phyloP scores from a whole-genome alignment of 495 filamentous ascomycete species.

The Aspergillus campestris region DNA sequence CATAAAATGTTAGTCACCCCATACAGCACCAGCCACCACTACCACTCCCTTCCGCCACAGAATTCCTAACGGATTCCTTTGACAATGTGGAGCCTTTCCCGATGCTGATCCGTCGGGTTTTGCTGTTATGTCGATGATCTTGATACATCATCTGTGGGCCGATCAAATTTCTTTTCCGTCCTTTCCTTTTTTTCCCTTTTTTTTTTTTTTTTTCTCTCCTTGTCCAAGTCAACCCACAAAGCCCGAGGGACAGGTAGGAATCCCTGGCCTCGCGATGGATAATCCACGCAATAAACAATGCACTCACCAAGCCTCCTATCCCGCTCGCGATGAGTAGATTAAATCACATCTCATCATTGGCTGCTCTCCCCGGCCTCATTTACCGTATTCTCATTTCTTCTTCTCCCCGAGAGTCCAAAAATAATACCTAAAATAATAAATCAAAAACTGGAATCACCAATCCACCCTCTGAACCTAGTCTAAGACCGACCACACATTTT shows the following conservation, averaged over 20 bases:
- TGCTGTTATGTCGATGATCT: slow-evolving; percentile 16
- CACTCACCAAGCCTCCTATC: too few species aligned
- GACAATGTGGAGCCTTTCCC: slow-evolving; percentile 13
- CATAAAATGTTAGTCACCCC: slow-evolving; percentile 1
- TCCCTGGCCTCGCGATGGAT: background rate
- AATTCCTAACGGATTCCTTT: slow-evolving; percentile 13
- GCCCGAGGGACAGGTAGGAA: background rate
- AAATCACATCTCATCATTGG: too few species aligned
- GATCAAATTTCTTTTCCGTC: slow-evolving; percentile 1
- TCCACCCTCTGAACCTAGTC: too few species aligned
- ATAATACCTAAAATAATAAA: too few species aligned
- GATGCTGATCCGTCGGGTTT: slow-evolving; percentile 21
- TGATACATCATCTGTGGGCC: slow-evolving; percentile 23
- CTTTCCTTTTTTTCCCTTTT: background rate
- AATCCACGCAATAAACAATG: too few species aligned
- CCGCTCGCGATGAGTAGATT: too few species aligned
- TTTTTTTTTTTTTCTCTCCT: slow-evolving; percentile 1
- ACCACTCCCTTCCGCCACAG: slow-evolving; percentile 12
- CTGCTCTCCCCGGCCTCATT: too few species aligned
- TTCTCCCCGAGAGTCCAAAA: too few species aligned
- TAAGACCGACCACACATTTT: too few species aligned
- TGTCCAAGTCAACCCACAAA: background rate
- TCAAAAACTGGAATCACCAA: too few species aligned
- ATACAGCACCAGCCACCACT: background rate
- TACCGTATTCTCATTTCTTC: too few species aligned